These are phyloP conservation scores for Sporothrix variecibatus DNA, from an alignment of 2,329 filamentous ascomycete genomes.

Conservation along the genomic window DNA sequence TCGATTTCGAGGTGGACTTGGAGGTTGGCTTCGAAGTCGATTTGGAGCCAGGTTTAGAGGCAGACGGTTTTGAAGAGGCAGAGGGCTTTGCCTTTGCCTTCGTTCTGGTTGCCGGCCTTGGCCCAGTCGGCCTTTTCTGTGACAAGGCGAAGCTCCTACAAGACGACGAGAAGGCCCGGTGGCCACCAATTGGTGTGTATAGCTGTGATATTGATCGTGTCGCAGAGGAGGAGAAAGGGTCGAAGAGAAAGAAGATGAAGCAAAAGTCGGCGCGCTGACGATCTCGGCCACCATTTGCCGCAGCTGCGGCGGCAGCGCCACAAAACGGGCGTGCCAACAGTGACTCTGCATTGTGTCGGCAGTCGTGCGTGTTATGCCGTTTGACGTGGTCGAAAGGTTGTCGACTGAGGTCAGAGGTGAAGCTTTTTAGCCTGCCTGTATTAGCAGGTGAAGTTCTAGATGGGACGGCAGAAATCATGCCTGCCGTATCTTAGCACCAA, in stretches of 20 bases:
- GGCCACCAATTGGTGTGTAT: background rate
- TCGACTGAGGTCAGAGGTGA: background rate
- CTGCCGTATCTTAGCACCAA: background rate
- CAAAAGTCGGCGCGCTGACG: conserved; percentile 20
- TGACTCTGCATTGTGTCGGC: background rate
- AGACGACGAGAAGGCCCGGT: conserved; percentile 2
- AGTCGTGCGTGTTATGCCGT: background rate
- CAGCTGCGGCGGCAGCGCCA: conserved; percentile 34
- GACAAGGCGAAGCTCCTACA: background rate
- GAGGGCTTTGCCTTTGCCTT: background rate
- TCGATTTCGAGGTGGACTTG: background rate
- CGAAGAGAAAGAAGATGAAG: background rate
- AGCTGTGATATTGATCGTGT: background rate
- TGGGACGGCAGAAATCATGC: background rate
- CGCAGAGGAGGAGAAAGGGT: background rate
- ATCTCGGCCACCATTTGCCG: conserved; percentile 23
- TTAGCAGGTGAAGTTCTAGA: background rate
- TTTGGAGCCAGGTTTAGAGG: background rate
- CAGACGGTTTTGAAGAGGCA: background rate
- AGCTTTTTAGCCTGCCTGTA: background rate
- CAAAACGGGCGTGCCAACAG: conserved; percentile 24
- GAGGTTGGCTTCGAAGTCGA: background rate
- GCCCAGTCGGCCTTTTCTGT: conserved; percentile 23
- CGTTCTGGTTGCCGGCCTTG: conserved; percentile 32
- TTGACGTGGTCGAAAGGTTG: background rate